Percentiles rank a stretch among this genome's conserved stretches.
phyloP scores from a whole-genome alignment of 805 yeast genomes.

The Starmerella floris region DNA sequence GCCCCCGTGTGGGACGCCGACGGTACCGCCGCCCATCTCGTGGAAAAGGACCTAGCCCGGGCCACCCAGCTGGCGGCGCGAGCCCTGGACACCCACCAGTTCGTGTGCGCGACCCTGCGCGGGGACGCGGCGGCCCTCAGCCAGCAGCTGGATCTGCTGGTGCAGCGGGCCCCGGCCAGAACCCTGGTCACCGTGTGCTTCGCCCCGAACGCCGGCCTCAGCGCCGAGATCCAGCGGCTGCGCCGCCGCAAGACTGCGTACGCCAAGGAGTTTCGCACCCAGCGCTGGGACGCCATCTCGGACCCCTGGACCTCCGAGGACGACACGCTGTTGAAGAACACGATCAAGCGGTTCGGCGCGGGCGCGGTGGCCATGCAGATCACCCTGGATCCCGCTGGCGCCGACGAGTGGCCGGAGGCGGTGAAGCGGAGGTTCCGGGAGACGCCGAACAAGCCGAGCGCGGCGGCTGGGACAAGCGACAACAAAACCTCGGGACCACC shows the following conservation, averaged over 20 bases:
- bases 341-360: constrained; percentile 42
- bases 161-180: constrained; percentile 41
- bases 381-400: not conserved
- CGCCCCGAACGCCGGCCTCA: constrained; percentile 47
- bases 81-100: not conserved
- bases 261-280: constrained; percentile 33
- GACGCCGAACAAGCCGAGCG: not conserved
- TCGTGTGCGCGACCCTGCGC: constrained; percentile 7
- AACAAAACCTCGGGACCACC: no score
- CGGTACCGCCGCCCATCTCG: constrained; percentile 23
- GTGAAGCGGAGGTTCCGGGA: not conserved
- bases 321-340: constrained; percentile 35
- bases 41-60: constrained; percentile 16
- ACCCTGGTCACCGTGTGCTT: constrained; percentile 50
- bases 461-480: no score
- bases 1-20: constrained; percentile 26
- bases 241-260: constrained; percentile 34
- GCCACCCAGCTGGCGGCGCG: not conserved
- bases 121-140: constrained; percentile 26
- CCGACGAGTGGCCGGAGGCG: constrained; percentile 1
- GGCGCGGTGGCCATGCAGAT: constrained; percentile 47
- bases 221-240: constrained; percentile 30
- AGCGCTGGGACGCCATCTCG: constrained; percentile 34
- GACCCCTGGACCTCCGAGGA: constrained; percentile 42
- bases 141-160: constrained; percentile 36